These are phyloP conservation scores for Pistacia atlantica DNA, from an alignment of 345 rosid species.

Conservation along the genomic window DNA sequence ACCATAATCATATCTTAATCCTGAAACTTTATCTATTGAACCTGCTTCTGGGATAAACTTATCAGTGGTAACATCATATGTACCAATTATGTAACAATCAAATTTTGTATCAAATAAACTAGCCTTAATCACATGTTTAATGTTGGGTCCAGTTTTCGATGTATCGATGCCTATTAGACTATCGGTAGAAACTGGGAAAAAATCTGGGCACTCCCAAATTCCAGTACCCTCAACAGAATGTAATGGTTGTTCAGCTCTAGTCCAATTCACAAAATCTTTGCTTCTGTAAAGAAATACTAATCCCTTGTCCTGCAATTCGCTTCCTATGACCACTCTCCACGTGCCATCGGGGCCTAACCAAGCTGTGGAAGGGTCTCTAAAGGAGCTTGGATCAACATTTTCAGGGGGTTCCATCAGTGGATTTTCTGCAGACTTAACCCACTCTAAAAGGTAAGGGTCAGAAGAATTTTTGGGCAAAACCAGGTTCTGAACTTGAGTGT, in stretches of 20 bases:
- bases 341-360: conserved; percentile 41
- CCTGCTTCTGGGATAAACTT: conserved; percentile 50
- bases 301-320: conserved; percentile 25
- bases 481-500: conserved; percentile 50
- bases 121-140: conserved; percentile 58
- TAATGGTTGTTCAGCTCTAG: conserved; percentile 31
- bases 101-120: conserved; percentile 54
- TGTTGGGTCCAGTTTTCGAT: conserved; percentile 15
- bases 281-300: conserved; percentile 39
- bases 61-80: conserved; percentile 36
- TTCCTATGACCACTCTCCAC: conserved; percentile 47
- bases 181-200: conserved; percentile 36
- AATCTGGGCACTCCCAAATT: conserved; percentile 65
- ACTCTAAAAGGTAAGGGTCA: conserved; percentile 53
- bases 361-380: conserved; percentile 57
- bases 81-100: conserved; percentile 54
- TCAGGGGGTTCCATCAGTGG: conserved; percentile 37
- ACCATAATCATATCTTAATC: conserved; percentile 68
- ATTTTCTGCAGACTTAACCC: conserved; percentile 50
- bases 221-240: conserved; percentile 37
- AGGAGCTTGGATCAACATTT: conserved; percentile 29
- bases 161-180: conserved; percentile 38
- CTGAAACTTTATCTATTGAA: conserved; percentile 39
- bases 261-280: conserved; percentile 45
- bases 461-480: conserved; percentile 51